Evolutionary conservation across 2,329 filamentous ascomycete genomes (phyloP).

Genomic region (Dactylellina drechsleri): DNA sequence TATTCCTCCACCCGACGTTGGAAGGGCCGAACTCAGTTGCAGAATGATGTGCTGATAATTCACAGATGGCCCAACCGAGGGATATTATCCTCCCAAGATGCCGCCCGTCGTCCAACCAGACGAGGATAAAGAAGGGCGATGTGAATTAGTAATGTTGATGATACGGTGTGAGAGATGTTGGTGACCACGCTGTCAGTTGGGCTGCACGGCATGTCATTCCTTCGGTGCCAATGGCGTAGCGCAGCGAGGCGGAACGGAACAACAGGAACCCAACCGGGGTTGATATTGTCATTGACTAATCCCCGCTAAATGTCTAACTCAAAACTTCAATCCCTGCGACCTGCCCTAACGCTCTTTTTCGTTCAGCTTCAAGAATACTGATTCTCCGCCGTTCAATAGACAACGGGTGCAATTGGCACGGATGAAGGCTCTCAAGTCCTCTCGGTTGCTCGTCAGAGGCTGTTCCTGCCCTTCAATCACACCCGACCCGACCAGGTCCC

Average conservation of each 20-base stretch:
- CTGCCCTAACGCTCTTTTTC: conserved; percentile 20
- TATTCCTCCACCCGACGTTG: too few species aligned
- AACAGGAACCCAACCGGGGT: conserved; percentile 25
- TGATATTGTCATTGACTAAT: not conserved
- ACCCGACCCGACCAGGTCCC: conserved; percentile 22
- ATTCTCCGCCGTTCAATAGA: too few species aligned
- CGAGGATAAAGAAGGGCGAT: too few species aligned
- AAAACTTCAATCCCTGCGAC: not conserved
- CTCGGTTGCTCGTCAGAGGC: conserved; percentile 36
- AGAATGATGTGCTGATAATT: too few species aligned
- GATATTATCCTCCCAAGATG: too few species aligned
- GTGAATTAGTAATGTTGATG: too few species aligned
- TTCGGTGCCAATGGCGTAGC: too few species aligned
- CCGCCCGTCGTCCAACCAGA: too few species aligned
- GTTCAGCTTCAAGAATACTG: conserved; percentile 2
- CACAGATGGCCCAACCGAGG: too few species aligned
- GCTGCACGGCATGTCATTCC: not conserved
- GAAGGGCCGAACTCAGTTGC: too few species aligned
- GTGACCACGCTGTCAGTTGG: conserved; percentile 52
- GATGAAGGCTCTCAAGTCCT: conserved; percentile 26
- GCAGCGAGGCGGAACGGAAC: conserved; percentile 25
- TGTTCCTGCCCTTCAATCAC: conserved; percentile 28
- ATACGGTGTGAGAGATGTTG: conserved; percentile 5
- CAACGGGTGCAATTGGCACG: too few species aligned
- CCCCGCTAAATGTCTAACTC: not conserved